Evolutionary conservation across 2,329 filamentous ascomycete genomes (phyloP), one percentile per base, ranked within the genome.

Genomic region (Ceratocystis albifundus): DNA sequence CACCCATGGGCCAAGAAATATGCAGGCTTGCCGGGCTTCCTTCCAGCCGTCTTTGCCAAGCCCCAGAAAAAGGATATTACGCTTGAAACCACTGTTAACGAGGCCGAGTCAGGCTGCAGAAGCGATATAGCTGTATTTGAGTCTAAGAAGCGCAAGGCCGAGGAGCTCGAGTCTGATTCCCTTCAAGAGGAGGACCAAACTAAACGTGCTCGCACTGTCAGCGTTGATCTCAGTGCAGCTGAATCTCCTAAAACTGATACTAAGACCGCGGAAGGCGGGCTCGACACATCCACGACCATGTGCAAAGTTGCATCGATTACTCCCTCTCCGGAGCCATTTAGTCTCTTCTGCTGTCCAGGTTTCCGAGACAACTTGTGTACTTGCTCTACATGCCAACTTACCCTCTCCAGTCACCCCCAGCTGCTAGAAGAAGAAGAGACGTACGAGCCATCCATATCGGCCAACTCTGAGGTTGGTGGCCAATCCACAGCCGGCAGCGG

Each of bases 1-100:
- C 84, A 91, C 71, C 89, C 91, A 0, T 99, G 94, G 94, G 87
- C 97, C 74, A 95, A 93, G 77, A 80, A 81, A 69, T 97, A 97
- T 73, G 91, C 89, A 4, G 88, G 88, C 1, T 84, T 88, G 0
- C 73, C 84, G 0, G 91, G 92, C 0, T 97, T 99, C 72, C 78
- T 97, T 0, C 80, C 84, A 0, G 82, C 92, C 0, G 82, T 96
- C 0, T 87, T 85, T 68, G 74, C 77, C 5, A 69, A 73, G 1
- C 59, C 71, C 71, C n/a, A 30, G 28, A 64, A 61, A 17, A 41
- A 62, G 65, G 73, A 59, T 15, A 8, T 28, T 36, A 17, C 12
- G 32, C 7, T n/a, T 59, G 25, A 36, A 59, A 3, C 55, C 12
- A n/a, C 70, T 63, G 70, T 46, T 62, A 71, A 22, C 46, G 69